Evolutionary conservation across 768 basidiomycete genomes (phyloP).

Genomic region (Cubamyces lactineus): DNA sequence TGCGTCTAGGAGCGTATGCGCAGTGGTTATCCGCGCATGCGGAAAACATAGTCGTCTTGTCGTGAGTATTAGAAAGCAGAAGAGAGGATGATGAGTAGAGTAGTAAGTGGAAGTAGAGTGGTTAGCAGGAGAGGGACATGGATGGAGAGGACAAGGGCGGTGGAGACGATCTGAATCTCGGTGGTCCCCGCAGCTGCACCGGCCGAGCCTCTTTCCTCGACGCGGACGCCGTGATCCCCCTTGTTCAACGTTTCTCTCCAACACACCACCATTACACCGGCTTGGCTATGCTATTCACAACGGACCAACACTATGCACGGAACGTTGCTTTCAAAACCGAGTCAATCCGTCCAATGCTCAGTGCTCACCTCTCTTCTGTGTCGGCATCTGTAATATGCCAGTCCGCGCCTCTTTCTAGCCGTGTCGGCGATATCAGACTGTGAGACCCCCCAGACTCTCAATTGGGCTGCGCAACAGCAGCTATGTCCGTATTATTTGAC

Average conservation of each 20-base stretch:
- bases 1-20: background rate
- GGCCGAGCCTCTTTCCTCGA: background rate
- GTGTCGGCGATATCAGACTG: background rate
- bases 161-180: constrained; percentile 3
- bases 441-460: background rate
- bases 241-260: too few relatives aligned
- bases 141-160: background rate
- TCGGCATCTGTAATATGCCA: too few relatives aligned
- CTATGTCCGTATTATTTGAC: background rate
- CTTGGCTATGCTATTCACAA: too few relatives aligned
- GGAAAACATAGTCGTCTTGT: background rate
- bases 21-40: background rate
- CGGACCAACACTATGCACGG: too few relatives aligned
- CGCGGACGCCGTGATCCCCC: too few relatives aligned
- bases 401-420: background rate
- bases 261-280: too few relatives aligned
- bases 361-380: too few relatives aligned
- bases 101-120: background rate
- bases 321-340: too few relatives aligned
- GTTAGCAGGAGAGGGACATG: background rate
- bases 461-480: background rate
- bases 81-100: background rate
- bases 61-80: background rate
- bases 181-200: background rate
- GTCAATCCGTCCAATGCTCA: too few relatives aligned